A percentile compares a stretch with the other conserved stretches of the same genome.
Conservation (phyloP, 495 filamentous ascomycete genomes). For the Talaromyces ruber region DNA sequence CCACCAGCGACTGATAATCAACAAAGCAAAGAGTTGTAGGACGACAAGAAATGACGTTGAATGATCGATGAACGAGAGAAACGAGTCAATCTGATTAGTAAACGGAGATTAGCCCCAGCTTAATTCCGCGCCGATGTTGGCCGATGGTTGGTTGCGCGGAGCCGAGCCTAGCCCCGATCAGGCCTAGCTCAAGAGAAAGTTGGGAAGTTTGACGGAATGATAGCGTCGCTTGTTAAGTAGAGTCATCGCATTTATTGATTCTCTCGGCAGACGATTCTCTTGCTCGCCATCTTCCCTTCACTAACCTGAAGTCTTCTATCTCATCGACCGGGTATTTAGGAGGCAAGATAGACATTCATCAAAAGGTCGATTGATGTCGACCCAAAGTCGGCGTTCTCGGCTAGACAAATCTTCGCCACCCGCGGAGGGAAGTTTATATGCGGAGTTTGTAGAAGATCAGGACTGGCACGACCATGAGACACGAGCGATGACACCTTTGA, state of each 20-base stretch:
- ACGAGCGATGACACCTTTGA: slow-evolving; percentile 1
- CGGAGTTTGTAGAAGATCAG: neutral
- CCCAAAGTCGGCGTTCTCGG: neutral
- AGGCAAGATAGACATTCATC: neutral
- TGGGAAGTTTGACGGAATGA: slow-evolving; percentile 1
- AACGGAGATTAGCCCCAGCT: neutral
- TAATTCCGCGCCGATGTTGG: neutral
- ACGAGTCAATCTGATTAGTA: neutral
- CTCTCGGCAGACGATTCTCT: neutral
- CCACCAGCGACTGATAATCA: neutral
- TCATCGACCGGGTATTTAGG: neutral
- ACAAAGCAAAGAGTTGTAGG: neutral
- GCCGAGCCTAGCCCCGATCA: neutral
- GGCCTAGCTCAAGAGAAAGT: neutral
- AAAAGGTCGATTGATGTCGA: neutral
- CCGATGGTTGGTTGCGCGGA: neutral
- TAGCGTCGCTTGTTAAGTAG: neutral
- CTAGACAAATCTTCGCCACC: slow-evolving; percentile 1
- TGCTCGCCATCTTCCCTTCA: neutral
- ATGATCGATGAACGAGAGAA: neutral
- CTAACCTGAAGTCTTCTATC: neutral
- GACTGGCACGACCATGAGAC: slow-evolving; percentile 6
- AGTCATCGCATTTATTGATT: neutral
- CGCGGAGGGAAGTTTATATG: slow-evolving; percentile 1
- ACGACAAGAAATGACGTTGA: neutral